Base-by-base conservation (phyloP, 1,139 yeast genomes). In the Suhomyces guaymorum region DNA sequence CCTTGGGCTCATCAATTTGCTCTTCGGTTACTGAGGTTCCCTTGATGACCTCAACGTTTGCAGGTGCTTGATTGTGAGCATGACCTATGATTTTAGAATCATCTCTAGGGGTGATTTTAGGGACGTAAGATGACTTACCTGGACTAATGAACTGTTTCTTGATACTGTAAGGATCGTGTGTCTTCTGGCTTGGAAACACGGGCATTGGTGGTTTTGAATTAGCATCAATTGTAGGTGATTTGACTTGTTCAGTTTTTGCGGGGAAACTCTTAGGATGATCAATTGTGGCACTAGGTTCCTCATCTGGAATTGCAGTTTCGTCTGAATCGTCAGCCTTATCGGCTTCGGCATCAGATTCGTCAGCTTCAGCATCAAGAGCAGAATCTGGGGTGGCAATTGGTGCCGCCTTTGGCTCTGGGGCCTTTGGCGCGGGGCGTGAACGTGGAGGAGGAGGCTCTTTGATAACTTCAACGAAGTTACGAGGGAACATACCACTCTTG, bases 401-500 rank as follows among this genome's bases (percentile, higher is more conserved):
- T 11, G 16, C 15, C 15, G 10, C 14, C 9, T 8, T 26, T 9
- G 18, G 23, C 13, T 26, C 29, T 9, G 28, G 24, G n/a, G 27
- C 20, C 23, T 32, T 28, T 8, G 42, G 42, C 13, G 24, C 37
- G 1, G 41, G 39, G 12, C 41, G 39, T 19, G 32, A 30, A 8
- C 38, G 23, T 3, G 49, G 44, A 15, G 43, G 42, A 7, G 44
- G 39, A 5, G 44, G 41, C 15, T 38, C 44, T 18, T 37, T 32
- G 24, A 64, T 38, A 9, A 34, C 19, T 41, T 78, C 79, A 4
- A 92, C 97, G 64, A 87, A 92, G 55, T 80, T 82, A 57, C 77
- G 80, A 6, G 98, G 98, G 50, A 92, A 92, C 68, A 90, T 82
- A 7, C 98, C 98, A 23, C 73, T 58, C 37, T 65, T 60, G 8